Evolutionary conservation across 2,329 filamentous ascomycete species (phyloP).

Genomic region (Microthyrium microscopicum): DNA sequence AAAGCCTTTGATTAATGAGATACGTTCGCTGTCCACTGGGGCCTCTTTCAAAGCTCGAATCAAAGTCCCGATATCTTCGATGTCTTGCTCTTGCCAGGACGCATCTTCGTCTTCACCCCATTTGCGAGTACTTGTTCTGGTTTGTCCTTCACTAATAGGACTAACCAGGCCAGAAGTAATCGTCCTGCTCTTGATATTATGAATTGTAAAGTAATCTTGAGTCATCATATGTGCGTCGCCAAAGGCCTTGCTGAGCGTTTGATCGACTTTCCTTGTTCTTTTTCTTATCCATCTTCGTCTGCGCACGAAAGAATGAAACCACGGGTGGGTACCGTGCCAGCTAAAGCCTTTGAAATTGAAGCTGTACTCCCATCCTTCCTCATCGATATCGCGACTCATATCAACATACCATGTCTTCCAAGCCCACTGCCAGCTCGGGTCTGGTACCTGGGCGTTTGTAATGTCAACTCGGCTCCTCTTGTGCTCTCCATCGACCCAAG

Average conservation of each 20-base stretch:
- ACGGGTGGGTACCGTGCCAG: conserved; percentile 78
- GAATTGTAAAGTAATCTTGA: conserved; percentile 65
- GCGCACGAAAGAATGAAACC: conserved; percentile 93
- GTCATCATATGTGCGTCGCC: conserved; percentile 50
- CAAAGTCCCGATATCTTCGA: conserved; percentile 50
- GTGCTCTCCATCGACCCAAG: conserved; percentile 58
- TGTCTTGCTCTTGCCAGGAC: conserved; percentile 29
- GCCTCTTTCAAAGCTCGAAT: conserved; percentile 50
- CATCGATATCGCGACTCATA: conserved; percentile 69
- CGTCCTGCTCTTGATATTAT: too few relatives aligned
- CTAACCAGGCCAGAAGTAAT: too few relatives aligned
- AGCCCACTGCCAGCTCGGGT: conserved; percentile 88
- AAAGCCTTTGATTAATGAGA: conserved; percentile 68
- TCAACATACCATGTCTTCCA: conserved; percentile 58
- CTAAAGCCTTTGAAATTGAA: conserved; percentile 55
- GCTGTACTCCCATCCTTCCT: conserved; percentile 92
- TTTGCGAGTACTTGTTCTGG: too few relatives aligned
- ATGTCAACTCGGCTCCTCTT: conserved; percentile 50
- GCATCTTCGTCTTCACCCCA: conserved; percentile 5
- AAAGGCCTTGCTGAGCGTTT: conserved; percentile 16
- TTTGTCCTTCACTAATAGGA: too few relatives aligned
- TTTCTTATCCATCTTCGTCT: conserved; percentile 76
- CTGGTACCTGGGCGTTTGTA: conserved; percentile 76
- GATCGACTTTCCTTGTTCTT: conserved; percentile 41
- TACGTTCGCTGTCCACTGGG: conserved; percentile 80